Percentiles rank a stretch among this genome's conserved stretches.
phyloP scores from a whole-genome alignment of 202 grass and related monocot species.

The Setaria viridis region DNA sequence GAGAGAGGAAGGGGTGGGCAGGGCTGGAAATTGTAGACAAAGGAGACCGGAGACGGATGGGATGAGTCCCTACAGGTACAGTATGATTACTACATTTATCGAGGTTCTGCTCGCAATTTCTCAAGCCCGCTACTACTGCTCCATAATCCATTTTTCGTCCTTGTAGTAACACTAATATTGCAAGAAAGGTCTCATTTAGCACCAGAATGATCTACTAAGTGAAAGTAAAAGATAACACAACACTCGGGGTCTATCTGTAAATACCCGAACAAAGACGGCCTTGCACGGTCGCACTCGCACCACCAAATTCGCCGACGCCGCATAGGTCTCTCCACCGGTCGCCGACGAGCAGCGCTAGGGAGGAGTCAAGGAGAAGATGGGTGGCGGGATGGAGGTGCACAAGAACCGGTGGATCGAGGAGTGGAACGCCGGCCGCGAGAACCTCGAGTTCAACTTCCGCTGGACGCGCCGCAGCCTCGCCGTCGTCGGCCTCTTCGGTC shows the following conservation, averaged over 20 bases:
- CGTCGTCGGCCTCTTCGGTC: constrained; percentile 57
- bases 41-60: no score
- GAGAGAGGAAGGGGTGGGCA: background rate
- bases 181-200: background rate
- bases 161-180: background rate
- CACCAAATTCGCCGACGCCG: background rate
- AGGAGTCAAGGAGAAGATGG: constrained; percentile 48
- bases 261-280: background rate
- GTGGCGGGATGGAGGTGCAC: constrained; percentile 65
- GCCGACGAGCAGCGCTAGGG: constrained; percentile 9
- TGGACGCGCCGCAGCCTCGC: constrained; percentile 56
- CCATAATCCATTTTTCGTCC: background rate
- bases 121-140: background rate
- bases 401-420: constrained; percentile 68
- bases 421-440: constrained; percentile 52
- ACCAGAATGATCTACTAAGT: background rate
- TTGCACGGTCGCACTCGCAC: background rate
- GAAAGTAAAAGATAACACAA: background rate
- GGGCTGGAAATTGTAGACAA: background rate
- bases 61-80: no score
- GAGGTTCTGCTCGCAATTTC: background rate
- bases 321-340: background rate
- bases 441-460: constrained; percentile 65
- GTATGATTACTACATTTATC: background rate
- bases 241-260: background rate